These are phyloP conservation scores for Venturia pyrina DNA, from an alignment of 2,329 filamentous ascomycete genomes.

Conservation along the genomic window DNA sequence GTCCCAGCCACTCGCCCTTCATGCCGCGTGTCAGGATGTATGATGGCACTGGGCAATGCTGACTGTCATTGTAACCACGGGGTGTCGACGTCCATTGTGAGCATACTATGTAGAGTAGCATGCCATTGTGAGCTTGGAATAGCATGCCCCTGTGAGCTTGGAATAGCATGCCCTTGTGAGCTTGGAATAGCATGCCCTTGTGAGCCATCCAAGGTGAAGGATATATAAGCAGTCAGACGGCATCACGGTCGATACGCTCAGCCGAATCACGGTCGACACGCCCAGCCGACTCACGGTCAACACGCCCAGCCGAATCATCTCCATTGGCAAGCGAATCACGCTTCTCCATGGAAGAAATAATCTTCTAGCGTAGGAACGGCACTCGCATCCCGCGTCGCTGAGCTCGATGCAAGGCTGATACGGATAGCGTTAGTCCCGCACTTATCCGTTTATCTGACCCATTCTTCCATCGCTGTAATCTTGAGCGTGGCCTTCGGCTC, in stretches of 20 bases:
- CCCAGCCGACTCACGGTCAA: too few relatives aligned
- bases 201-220: too few relatives aligned
- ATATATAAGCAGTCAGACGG: too few relatives aligned
- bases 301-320: not conserved
- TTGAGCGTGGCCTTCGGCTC: not conserved
- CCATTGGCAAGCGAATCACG: not conserved
- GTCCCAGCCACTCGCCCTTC: not conserved
- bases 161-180: too few relatives aligned
- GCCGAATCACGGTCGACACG: too few relatives aligned
- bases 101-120: too few relatives aligned
- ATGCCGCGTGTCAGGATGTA: not conserved
- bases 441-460: not conserved
- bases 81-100: too few relatives aligned
- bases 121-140: too few relatives aligned
- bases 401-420: not conserved
- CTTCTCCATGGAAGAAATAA: not conserved
- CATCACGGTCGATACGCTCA: too few relatives aligned
- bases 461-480: not conserved
- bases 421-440: not conserved
- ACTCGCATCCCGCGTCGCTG: not conserved
- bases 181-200: too few relatives aligned
- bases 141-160: too few relatives aligned
- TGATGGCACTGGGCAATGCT: too few relatives aligned
- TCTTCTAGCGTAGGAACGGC: not conserved
- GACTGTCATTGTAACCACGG: not conserved